Evolutionary conservation across 2,329 filamentous ascomycete genomes (phyloP).

Genomic region (Aspergillus pseudoviridinutans): DNA sequence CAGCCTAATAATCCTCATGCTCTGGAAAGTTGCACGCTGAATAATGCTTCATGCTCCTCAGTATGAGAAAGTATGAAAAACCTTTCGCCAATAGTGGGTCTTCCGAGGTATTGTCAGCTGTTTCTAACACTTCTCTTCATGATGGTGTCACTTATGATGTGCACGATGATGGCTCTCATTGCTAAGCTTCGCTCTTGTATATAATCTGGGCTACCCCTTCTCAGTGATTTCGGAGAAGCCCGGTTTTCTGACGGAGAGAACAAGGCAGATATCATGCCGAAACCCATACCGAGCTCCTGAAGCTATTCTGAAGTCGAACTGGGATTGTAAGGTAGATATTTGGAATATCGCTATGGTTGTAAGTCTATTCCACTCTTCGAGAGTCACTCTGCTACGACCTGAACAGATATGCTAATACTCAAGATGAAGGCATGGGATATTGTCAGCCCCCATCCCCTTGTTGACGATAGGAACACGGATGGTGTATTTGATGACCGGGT

Average conservation of each 20-base stretch:
- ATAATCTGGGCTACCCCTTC: conserved; percentile 1
- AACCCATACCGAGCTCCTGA: conserved; percentile 21
- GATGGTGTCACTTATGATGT: no score
- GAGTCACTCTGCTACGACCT: not conserved
- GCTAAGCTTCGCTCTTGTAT: no score
- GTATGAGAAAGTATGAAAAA: no score
- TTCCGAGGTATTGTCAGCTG: no score
- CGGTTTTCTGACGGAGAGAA: conserved; percentile 13
- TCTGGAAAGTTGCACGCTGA: no score
- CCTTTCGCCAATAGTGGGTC: no score
- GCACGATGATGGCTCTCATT: no score
- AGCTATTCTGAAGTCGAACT: conserved; percentile 39
- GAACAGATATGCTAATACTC: not conserved
- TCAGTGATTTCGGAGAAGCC: conserved; percentile 1
- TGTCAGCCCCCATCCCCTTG: conserved; percentile 8
- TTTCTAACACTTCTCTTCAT: no score
- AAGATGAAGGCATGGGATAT: conserved; percentile 11
- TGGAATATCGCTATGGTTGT: conserved; percentile 47
- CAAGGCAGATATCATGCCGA: conserved; percentile 12
- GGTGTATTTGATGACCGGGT: conserved; percentile 23
- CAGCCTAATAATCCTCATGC: no score
- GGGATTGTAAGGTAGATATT: conserved; percentile 43
- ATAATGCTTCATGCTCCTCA: no score
- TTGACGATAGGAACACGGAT: conserved; percentile 15
- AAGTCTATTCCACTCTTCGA: conserved; percentile 6